Percentiles rank a stretch among this genome's conserved stretches.
Evolutionary conservation across 2,329 filamentous ascomycete species (phyloP).

Genomic region (Aureobasidium vineae): DNA sequence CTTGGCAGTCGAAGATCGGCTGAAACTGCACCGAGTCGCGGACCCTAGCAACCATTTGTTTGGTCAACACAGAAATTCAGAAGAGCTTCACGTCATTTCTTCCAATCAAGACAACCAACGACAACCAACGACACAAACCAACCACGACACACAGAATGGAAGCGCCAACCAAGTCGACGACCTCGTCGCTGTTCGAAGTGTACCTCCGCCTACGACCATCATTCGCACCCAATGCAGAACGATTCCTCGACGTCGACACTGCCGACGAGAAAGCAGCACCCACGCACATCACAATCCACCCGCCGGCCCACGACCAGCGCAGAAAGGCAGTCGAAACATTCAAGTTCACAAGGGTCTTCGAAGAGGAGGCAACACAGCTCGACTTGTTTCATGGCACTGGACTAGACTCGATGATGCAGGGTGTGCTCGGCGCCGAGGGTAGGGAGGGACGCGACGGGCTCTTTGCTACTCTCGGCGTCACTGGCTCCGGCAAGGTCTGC

Average conservation of each 20-base stretch:
- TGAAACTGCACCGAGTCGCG: background rate
- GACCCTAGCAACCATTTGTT: conserved; percentile 20
- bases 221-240: conserved; percentile 49
- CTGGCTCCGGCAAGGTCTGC: conserved; percentile 87
- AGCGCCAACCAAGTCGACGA: conserved; percentile 37
- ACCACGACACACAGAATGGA: conserved; percentile 15
- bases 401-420: conserved; percentile 72
- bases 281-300: conserved; percentile 54
- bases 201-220: conserved; percentile 71
- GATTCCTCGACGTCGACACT: conserved; percentile 75
- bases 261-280: conserved; percentile 40
- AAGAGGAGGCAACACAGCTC: conserved; percentile 78
- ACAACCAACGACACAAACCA: background rate
- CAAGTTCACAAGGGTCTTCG: conserved; percentile 89
- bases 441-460: conserved; percentile 83
- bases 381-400: conserved; percentile 82
- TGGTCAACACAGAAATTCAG: conserved; percentile 6
- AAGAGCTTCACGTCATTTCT: conserved; percentile 6
- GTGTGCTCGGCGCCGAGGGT: conserved; percentile 70
- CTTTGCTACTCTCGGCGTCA: conserved; percentile 88
- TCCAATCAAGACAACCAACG: background rate
- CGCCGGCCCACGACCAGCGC: conserved; percentile 74
- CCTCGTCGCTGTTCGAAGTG: conserved; percentile 74
- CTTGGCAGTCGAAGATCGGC: background rate
- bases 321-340: conserved; percentile 85